These are phyloP conservation scores for Perilla frutescens DNA, from an alignment of 257 asterid genomes.

Conservation along the genomic window DNA sequence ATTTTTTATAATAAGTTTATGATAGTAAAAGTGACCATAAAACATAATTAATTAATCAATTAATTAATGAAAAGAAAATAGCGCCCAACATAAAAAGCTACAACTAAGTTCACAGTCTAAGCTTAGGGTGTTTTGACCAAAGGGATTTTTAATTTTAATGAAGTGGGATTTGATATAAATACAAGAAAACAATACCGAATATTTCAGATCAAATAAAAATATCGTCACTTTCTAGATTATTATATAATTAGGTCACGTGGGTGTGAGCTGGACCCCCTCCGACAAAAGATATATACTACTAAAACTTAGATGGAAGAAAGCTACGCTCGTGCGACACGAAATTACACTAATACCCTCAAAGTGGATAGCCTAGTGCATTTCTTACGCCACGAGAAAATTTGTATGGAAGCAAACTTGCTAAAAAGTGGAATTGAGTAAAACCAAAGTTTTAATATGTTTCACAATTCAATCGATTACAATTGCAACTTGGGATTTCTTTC, in stretches of 20 bases:
- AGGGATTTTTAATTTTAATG: not conserved
- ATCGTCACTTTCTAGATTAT: not conserved
- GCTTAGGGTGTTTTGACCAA: too few relatives aligned
- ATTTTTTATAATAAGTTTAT: too few relatives aligned
- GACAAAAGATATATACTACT: not conserved
- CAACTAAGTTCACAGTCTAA: too few relatives aligned
- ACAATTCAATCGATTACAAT: too few relatives aligned
- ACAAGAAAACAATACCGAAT: not conserved
- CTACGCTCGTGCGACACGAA: not conserved
- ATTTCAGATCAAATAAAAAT: not conserved
- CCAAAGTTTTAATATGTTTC: slow-evolving; percentile 5
- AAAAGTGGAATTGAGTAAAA: slow-evolving; percentile 16
- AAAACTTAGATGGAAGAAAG: not conserved
- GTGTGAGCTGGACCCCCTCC: slow-evolving; percentile 33
- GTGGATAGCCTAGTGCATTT: not conserved
- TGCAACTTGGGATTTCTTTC: too few relatives aligned
- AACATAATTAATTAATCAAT: too few relatives aligned
- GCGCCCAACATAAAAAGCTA: too few relatives aligned
- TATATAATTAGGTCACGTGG: slow-evolving; percentile 35
- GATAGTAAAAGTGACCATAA: too few relatives aligned
- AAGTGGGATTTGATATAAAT: not conserved
- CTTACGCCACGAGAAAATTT: slow-evolving; percentile 3
- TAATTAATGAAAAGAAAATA: too few relatives aligned
- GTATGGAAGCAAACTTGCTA: slow-evolving; percentile 26
- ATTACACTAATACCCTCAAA: slow-evolving; percentile 25